Evolutionary conservation across 148 eudicot species (phyloP), one percentile per base, ranked within the genome.

Genomic region (Amaranthus palmeri): DNA sequence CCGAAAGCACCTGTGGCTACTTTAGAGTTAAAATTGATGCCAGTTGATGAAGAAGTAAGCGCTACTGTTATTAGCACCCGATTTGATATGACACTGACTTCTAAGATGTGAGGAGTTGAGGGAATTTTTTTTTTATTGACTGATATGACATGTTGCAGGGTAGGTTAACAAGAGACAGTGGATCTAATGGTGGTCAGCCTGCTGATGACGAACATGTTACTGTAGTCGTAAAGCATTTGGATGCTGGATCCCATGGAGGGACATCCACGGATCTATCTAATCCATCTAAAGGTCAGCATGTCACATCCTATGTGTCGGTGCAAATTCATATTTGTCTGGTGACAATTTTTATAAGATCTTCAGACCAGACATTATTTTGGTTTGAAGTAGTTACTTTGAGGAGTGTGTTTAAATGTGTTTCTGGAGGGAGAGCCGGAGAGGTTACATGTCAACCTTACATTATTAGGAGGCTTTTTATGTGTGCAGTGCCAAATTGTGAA

Each of bases 31-130:
- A 78, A 68, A 48, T 75, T 83, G 69, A 72, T 62, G 68, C 69
- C 85, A 66, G 75, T 67, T n/a, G 71, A 57, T 73, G 86, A 85
- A 61, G 83, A 82, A 83, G 88, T 85, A 83, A 87, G 86, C 71
- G 41, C 44, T 72, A 6, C 67, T 47, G 50, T 68, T 58, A 55
- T 40, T 50, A 44, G 18, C 50, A 62, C 9, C 54, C 67, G 59
- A 60, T 68, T 25, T 61, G 12, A 72, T 51, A 25, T 67, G 68
- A 13, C 42, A 59, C 6, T 69, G 47, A 61, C 43, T 14, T 60
- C 8, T 65, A n/a, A n/a, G 41, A 17, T 4, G 0, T 25, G 36
- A 46, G 15, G 47, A 53, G 52, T 0, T 3, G 12, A 17, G 8
- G 52, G 52, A 8, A 11, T 9, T 14, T 6, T n/a, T 15, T 7